Evolutionary conservation across 768 basidiomycete genomes (phyloP), one percentile per base, ranked within the genome.

Genomic region (Boletus eberwhitei): DNA sequence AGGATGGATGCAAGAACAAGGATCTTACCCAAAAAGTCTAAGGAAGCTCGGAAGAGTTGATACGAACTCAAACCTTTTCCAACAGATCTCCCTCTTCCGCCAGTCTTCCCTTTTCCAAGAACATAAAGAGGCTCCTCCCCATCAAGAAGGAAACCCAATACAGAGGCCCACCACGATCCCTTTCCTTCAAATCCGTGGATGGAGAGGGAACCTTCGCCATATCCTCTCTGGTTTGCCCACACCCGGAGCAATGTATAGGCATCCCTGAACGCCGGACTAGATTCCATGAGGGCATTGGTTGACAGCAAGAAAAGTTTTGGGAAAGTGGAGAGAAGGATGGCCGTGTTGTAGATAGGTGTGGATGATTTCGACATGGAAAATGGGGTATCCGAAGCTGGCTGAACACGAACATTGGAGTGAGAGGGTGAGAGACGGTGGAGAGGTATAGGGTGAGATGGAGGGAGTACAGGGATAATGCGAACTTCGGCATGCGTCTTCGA

Each of bases 221-320:
- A 93, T 0, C 93, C 93, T 39, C 94, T 78, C 61, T 94, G 88
- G 47, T 86, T 84, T 2, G 90, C 91, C 97, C 97, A 99, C 16
- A 95, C 80, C 11, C 92, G 82, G 16, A 98, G 80, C 1, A 98
- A 76, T 0, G 87, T 77, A 9, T 93, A 68, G 1, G 91, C 91
- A 48, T 94, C 87, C 2, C 71, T 68, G 67, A 91, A 93, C 0
- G 85, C 78, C 0, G 87, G 78, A 11, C 73, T 71, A 11, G 73
- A 64, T 24, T 82, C 72, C 12, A 79, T 73, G 39, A 87, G 75
- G 43, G 82, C 78, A 31, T 81, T 75, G 13, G 78, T 78, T 24
- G 60, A 75, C 59, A 66, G 63, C 4, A 81, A 69, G 17, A 77
- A 66, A 1, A 75, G 68, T 29, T 67, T 66, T 2, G 69, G 68